phyloP scores from a whole-genome alignment of 805 yeast genomes.

The Ogataea methylovora region DNA sequence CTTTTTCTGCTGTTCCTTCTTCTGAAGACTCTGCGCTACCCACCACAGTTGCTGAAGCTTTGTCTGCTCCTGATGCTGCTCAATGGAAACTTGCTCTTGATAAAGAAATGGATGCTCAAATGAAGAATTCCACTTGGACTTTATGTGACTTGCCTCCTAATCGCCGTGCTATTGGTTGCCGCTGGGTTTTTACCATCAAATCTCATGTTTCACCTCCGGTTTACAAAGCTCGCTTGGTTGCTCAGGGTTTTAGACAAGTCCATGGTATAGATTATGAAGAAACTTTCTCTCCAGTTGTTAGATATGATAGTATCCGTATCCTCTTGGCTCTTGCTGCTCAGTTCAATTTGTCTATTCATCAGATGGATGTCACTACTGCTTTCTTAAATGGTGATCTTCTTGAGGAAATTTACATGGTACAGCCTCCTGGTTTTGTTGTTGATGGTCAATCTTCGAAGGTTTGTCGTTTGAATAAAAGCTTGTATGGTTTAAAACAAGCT shows the following conservation, averaged over 20 bases:
- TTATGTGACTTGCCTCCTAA: background rate
- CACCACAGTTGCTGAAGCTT: background rate
- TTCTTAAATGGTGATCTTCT: conserved; percentile 5
- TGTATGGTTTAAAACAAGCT: conserved; percentile 1
- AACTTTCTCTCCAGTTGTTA: conserved; percentile 3
- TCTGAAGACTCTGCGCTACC: background rate
- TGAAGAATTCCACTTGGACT: conserved; percentile 1
- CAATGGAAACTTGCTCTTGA: too few relatives aligned
- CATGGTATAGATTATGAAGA: conserved; percentile 3
- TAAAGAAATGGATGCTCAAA: background rate
- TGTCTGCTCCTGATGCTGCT: too few relatives aligned
- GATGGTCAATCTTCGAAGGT: background rate
- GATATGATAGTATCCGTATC: conserved; percentile 4
- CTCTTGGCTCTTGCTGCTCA: conserved; percentile 3
- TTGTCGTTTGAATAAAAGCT: background rate
- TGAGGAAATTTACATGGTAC: conserved; percentile 6
- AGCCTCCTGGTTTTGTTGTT: conserved; percentile 1
- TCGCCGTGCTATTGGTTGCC: conserved; percentile 1
- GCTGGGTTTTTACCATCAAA: conserved; percentile 2
- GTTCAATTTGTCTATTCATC: conserved; percentile 5
- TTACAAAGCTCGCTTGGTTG: conserved; percentile 4
- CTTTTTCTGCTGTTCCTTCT: background rate
- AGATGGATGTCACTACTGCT: conserved; percentile 11
- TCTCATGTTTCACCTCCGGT: background rate
- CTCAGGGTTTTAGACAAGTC: conserved; percentile 4